These are phyloP conservation scores for Boletus edulis DNA, from an alignment of 768 basidiomycete species.

Conservation along the genomic window DNA sequence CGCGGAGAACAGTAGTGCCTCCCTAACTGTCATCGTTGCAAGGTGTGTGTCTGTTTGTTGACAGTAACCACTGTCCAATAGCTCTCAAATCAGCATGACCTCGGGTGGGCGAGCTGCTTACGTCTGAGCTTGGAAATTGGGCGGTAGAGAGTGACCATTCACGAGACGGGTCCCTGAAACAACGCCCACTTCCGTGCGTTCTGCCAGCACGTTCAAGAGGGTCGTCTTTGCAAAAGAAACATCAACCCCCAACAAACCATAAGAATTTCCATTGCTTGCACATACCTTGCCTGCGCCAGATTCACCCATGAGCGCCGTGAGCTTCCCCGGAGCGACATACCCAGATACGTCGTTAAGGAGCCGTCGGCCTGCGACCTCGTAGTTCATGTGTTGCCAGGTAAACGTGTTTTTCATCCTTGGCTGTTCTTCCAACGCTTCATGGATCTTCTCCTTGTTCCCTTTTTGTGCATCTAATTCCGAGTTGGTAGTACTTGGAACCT, in stretches of 20 bases:
- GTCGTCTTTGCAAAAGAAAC: conserved; percentile 37
- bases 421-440: conserved; percentile 36
- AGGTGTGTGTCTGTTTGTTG: conserved; percentile 87
- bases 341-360: conserved; percentile 76
- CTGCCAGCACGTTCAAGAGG: conserved; percentile 46
- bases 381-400: conserved; percentile 74
- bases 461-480: conserved; percentile 4
- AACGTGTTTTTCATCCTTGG: conserved; percentile 54
- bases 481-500: conserved; percentile 2
- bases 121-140: conserved; percentile 59
- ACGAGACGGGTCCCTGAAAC: conserved; percentile 44
- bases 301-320: conserved; percentile 78
- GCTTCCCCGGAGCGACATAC: conserved; percentile 75
- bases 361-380: conserved; percentile 56
- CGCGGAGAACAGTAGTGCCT: conserved; percentile 79
- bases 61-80: conserved; percentile 63
- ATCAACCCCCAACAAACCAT: background rate
- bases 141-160: conserved; percentile 42
- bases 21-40: conserved; percentile 70
- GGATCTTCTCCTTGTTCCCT: conserved; percentile 18
- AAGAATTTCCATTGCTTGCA: background rate
- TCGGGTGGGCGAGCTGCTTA: background rate
- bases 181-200: conserved; percentile 37
- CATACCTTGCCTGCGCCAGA: conserved; percentile 47
- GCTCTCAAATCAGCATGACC: background rate